phyloP scores from a whole-genome alignment of 805 yeast genomes.

The Saturnispora saitoi region DNA sequence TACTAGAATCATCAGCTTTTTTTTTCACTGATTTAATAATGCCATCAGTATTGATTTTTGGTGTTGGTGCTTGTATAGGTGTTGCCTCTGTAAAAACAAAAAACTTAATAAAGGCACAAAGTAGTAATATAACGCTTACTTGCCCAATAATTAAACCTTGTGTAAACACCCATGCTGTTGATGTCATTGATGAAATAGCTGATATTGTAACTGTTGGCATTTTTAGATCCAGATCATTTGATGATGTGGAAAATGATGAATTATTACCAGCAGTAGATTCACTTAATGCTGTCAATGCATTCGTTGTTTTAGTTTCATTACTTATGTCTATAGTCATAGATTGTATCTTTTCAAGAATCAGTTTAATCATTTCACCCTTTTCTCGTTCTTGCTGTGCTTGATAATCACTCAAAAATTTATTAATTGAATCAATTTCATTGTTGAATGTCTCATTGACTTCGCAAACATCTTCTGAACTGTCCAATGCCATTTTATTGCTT shows the following conservation, averaged over 20 bases:
- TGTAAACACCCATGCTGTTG: slow-evolving; percentile 53
- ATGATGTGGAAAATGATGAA: neutral
- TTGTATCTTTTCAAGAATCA: slow-evolving; percentile 6
- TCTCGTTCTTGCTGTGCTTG: slow-evolving; percentile 17
- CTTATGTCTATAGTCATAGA: neutral
- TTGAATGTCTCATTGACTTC: neutral
- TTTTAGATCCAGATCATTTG: slow-evolving; percentile 4
- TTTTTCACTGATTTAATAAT: slow-evolving; percentile 14
- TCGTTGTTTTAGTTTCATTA: neutral
- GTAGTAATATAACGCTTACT: slow-evolving; percentile 54
- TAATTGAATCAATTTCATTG: slow-evolving; percentile 2
- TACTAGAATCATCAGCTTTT: slow-evolving; percentile 3
- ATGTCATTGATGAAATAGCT: slow-evolving; percentile 7
- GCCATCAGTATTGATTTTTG: slow-evolving; percentile 23
- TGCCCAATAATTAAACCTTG: slow-evolving; percentile 73
- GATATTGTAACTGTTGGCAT: slow-evolving; percentile 5
- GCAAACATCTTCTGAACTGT: neutral
- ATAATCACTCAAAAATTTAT: slow-evolving; percentile 7
- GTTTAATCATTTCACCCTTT: neutral
- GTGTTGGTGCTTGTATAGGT: slow-evolving; percentile 27
- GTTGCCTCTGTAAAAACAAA: slow-evolving; percentile 67
- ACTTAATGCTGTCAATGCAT: neutral
- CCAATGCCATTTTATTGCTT: neutral
- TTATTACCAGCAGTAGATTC: neutral
- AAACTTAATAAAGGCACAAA: slow-evolving; percentile 60